These are phyloP conservation scores for Fusarium sp. DNA, from an alignment of 2,329 filamentous ascomycete genomes.

Conservation along the genomic window DNA sequence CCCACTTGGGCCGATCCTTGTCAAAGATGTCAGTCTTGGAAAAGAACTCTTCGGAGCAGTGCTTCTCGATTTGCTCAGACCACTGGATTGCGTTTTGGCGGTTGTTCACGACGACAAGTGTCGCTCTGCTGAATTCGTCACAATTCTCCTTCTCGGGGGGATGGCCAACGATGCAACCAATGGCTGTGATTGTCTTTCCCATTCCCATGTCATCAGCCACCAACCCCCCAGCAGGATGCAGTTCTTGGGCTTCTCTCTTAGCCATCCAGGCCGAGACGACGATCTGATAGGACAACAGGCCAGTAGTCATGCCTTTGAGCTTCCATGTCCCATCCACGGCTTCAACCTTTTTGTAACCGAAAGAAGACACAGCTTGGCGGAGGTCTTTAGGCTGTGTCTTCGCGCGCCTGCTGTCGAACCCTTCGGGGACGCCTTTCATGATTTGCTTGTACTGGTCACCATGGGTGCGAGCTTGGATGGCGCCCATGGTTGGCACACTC, in stretches of 20 bases:
- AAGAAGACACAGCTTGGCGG: constrained; percentile 11
- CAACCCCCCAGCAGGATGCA: constrained; percentile 67
- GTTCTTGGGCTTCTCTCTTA: constrained; percentile 56
- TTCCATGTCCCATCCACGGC: constrained; percentile 10
- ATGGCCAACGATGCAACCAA: constrained; percentile 78
- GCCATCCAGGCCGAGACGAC: constrained; percentile 67
- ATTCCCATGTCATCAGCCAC: constrained; percentile 74
- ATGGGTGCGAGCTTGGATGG: constrained; percentile 13
- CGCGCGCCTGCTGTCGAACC: constrained; percentile 17
- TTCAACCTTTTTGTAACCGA: constrained; percentile 36
- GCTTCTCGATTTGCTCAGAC: constrained; percentile 43
- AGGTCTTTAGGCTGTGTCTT: constrained; percentile 35
- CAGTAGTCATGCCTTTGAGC: constrained; percentile 31
- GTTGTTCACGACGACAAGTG: constrained; percentile 50
- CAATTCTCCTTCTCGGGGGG: constrained; percentile 56
- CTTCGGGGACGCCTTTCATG: constrained; percentile 17
- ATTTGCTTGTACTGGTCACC: constrained; percentile 4
- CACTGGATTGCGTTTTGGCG: constrained; percentile 44
- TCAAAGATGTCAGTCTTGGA: too few species aligned
- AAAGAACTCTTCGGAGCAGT: constrained; percentile 22
- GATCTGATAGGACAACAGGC: constrained; percentile 63
- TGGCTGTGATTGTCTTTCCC: constrained; percentile 78
- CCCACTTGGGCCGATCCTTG: too few species aligned
- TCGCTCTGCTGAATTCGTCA: constrained; percentile 50
- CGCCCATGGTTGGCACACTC: neutral